Evolutionary conservation across 768 basidiomycete genomes (phyloP), one percentile per base, ranked within the genome.

Genomic region (Gloeopeniophorella convolvens): DNA sequence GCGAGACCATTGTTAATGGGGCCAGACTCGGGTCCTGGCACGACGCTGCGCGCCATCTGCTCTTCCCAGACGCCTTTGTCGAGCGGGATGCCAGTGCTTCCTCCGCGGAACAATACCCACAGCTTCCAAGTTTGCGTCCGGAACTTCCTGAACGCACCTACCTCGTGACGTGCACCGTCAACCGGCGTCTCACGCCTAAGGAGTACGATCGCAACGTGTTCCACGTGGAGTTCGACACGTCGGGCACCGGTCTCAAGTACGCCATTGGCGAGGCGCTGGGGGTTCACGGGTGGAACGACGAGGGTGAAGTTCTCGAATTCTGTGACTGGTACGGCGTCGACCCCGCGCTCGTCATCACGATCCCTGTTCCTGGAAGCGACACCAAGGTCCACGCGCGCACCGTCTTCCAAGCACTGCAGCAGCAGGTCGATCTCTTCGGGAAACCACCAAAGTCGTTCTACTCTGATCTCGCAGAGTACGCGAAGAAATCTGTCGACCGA

Each of bases 161-260:
- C 78, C 80, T 98, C 47, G 83, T 97, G 49, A 95, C 89, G 8
- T 94, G 92, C 66, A 80, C 83, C 5, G 93, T 96, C 66, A 98
- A 97, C 71, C 82, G 84, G 36, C 89, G 96, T 27, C 79, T 99
- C 41, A 98, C 96, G 1, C 96, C 96, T 27, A 67, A 80, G 58
- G 92, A 95, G 55, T 99, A 99, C 69, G 88, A 97, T 67, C 89
- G 96, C 59, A 98, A 99, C 68, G 93, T 99, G 27, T 98, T 98
- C 76, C 96, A 99, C 70, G 77, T 99, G 59, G 96, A 97, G 71
- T 94, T 99, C 64, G 82, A 93, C 65, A 91, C 89, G 3, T 72
- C 78, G 23, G 89, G 89, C 27, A 99, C 96, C 20, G 93, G 93
- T 8, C 76, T 99, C 55, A 91, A 86, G 68, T 99, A 99, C 67